These are phyloP conservation scores for Coniochaeta sp. DNA, from an alignment of 2,329 filamentous ascomycete species.

Conservation along the genomic window DNA sequence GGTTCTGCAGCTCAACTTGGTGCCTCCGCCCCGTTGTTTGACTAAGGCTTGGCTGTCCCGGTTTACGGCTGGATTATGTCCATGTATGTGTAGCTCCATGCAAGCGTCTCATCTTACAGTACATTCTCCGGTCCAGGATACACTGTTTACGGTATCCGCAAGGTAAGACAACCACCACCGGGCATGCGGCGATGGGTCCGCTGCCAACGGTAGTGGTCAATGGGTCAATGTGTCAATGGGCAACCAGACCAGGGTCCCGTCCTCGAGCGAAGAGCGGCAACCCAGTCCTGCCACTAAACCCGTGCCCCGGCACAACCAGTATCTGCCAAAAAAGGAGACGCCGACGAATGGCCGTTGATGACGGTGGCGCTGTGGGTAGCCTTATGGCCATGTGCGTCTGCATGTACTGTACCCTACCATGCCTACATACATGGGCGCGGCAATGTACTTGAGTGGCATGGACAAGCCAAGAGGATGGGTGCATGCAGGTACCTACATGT, in stretches of 20 bases:
- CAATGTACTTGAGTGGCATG: background rate
- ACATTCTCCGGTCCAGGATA: background rate
- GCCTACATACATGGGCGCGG: background rate
- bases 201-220: background rate
- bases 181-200: background rate
- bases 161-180: background rate
- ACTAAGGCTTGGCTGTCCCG: background rate
- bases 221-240: no score
- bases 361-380: slow-evolving; percentile 1
- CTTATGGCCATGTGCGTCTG: background rate
- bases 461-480: background rate
- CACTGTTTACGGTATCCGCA: background rate
- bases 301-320: background rate
- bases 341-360: slow-evolving; percentile 1
- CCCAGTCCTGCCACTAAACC: background rate
- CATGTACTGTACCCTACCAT: background rate
- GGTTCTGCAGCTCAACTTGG: background rate
- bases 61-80: background rate
- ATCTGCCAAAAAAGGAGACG: background rate
- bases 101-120: background rate
- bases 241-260: background rate
- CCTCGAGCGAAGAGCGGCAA: background rate
- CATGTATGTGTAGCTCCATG: background rate
- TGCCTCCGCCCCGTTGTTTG: background rate
- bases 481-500: background rate